Evolutionary conservation across 2,329 filamentous ascomycete genomes (phyloP).

Genomic region (Botrytis fabae): DNA sequence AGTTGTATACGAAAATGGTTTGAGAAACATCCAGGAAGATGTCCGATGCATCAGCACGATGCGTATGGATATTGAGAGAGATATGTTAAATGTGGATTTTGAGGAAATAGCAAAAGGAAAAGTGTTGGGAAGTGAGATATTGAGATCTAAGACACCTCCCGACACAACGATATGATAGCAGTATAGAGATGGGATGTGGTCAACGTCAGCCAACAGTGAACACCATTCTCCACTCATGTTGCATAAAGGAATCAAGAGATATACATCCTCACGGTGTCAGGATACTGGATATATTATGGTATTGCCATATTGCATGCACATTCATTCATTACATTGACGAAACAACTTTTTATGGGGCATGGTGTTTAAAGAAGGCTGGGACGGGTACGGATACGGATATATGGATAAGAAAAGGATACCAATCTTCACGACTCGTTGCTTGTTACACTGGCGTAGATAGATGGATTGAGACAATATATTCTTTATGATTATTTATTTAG

Average conservation of each 20-base stretch:
- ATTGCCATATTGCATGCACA: not conserved
- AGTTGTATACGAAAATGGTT: constrained; percentile 65
- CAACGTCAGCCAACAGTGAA: not conserved
- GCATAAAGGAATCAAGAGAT: not conserved
- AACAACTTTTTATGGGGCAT: not conserved
- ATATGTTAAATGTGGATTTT: not conserved
- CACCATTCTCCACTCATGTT: not conserved
- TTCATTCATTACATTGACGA: not conserved
- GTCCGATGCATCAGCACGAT: constrained; percentile 63
- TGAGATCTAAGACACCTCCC: constrained; percentile 48
- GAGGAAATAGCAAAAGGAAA: not conserved
- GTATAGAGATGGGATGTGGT: not conserved
- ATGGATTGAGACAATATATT: not conserved
- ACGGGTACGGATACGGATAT: not conserved
- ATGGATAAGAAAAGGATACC: not conserved
- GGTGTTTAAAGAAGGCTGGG: constrained; percentile 1
- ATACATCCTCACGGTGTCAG: not conserved
- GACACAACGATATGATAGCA: not conserved
- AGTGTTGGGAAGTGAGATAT: constrained; percentile 60
- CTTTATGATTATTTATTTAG: not conserved
- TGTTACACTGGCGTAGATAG: not conserved
- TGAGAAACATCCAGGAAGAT: constrained; percentile 60
- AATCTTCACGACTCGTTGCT: constrained; percentile 1
- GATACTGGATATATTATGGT: not conserved
- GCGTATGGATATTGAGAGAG: constrained; percentile 21